phyloP scores from a whole-genome alignment of 192 early-diverging fungal genomes.

The Backusella macrospora region DNA sequence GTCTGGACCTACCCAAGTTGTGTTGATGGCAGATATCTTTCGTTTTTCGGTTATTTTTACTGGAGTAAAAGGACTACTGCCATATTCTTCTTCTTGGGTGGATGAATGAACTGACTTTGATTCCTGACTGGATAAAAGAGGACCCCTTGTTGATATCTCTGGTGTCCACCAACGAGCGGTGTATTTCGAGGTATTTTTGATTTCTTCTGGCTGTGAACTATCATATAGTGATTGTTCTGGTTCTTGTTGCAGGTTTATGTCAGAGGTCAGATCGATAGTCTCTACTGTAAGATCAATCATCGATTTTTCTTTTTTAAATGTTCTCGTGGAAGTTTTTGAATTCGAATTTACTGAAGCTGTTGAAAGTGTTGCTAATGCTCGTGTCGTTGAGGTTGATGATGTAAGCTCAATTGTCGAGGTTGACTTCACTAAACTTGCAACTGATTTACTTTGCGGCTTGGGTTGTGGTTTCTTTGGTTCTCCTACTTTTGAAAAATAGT shows the following conservation, averaged over 20 bases:
- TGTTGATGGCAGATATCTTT: not conserved
- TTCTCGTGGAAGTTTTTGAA: not conserved
- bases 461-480: slow-evolving; percentile 1
- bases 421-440: not conserved
- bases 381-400: not conserved
- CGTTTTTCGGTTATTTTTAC: not conserved
- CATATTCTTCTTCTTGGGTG: not conserved
- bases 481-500: not conserved
- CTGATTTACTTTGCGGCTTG: not conserved
- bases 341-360: not conserved
- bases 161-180: not conserved
- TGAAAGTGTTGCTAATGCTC: not conserved
- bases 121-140: slow-evolving; percentile 18
- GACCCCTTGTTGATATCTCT: not conserved
- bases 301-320: not conserved
- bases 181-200: slow-evolving; percentile 9
- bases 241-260: not conserved
- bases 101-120: not conserved
- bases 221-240: not conserved
- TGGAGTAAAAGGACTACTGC: not conserved
- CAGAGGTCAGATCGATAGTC: not conserved
- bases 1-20: not conserved
- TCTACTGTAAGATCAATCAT: not conserved
- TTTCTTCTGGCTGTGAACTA: not conserved
- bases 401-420: not conserved